Conservation (phyloP, 1,284 basidiomycete species). For the Rhodotorula sp. region DNA sequence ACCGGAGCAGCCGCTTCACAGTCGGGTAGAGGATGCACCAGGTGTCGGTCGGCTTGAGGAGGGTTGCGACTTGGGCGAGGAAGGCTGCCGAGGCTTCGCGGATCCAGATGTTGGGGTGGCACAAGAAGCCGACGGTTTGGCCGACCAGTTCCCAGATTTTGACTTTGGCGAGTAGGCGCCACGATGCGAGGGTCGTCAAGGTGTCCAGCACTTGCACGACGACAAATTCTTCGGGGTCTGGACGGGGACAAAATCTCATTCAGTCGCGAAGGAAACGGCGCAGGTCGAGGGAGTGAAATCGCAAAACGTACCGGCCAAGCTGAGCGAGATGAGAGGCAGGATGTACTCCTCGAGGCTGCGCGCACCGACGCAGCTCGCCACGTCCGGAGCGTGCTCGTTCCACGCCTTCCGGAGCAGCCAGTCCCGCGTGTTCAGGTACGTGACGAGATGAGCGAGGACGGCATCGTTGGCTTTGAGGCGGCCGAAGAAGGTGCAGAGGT, state of each 20-base stretch:
- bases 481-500: conserved; percentile 89
- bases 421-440: conserved; percentile 86
- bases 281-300: background rate
- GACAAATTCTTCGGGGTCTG: conserved; percentile 93
- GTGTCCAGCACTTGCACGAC: conserved; percentile 82
- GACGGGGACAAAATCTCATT: background rate
- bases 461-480: conserved; percentile 91
- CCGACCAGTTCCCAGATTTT: conserved; percentile 93
- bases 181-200: conserved; percentile 78
- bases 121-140: conserved; percentile 80
- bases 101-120: conserved; percentile 97
- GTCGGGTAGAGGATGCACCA: conserved; percentile 97
- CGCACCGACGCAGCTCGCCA: conserved; percentile 87
- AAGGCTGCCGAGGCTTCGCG: conserved; percentile 84
- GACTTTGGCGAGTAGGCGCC: conserved; percentile 84
- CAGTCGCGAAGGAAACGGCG: background rate
- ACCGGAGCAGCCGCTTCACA: conserved; percentile 77
- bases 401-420: conserved; percentile 89
- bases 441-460: conserved; percentile 95
- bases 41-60: conserved; percentile 77
- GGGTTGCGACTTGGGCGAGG: conserved; percentile 76
- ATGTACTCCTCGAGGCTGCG: conserved; percentile 84
- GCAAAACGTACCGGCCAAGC: conserved; percentile 69
- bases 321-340: conserved; percentile 90
- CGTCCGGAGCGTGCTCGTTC: conserved; percentile 92